Conservation (phyloP, 441 rosid genomes). For the Viola pubescens region DNA sequence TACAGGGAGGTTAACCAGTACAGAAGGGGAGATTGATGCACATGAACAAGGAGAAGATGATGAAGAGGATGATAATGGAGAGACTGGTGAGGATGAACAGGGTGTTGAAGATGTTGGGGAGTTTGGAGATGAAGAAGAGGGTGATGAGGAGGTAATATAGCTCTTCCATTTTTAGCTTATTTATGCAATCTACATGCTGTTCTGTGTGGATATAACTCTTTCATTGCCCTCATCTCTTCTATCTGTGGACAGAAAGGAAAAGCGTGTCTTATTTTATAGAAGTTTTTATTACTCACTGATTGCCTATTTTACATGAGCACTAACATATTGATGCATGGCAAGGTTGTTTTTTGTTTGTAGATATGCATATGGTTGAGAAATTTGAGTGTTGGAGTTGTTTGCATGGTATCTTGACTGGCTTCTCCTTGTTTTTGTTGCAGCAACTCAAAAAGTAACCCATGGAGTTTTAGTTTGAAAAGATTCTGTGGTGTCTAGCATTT, state of each 20-base stretch:
- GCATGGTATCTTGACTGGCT: neutral
- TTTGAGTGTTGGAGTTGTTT: neutral
- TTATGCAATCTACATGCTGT: neutral
- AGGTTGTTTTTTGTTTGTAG: neutral
- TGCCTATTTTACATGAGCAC: too few species aligned
- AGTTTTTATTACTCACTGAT: too few species aligned
- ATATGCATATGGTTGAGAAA: neutral
- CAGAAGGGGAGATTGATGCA: conserved; percentile 67
- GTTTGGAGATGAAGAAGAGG: conserved; percentile 51
- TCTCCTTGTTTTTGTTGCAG: neutral
- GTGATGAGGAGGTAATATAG: conserved; percentile 58
- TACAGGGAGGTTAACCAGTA: conserved; percentile 32
- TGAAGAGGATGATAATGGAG: conserved; percentile 51
- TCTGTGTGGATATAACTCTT: conserved; percentile 1
- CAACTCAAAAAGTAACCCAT: neutral
- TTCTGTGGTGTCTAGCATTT: too few species aligned
- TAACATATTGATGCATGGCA: neutral
- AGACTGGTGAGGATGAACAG: conserved; percentile 62
- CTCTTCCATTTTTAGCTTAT: neutral
- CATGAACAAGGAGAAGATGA: conserved; percentile 70
- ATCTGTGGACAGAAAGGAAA: neutral
- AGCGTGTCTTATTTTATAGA: neutral
- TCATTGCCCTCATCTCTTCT: neutral
- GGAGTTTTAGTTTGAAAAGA: too few species aligned
- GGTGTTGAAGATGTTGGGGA: conserved; percentile 48